These are phyloP conservation scores for Ceratocystis diversiconidia DNA, from an alignment of 2,329 filamentous ascomycete genomes.

Conservation along the genomic window DNA sequence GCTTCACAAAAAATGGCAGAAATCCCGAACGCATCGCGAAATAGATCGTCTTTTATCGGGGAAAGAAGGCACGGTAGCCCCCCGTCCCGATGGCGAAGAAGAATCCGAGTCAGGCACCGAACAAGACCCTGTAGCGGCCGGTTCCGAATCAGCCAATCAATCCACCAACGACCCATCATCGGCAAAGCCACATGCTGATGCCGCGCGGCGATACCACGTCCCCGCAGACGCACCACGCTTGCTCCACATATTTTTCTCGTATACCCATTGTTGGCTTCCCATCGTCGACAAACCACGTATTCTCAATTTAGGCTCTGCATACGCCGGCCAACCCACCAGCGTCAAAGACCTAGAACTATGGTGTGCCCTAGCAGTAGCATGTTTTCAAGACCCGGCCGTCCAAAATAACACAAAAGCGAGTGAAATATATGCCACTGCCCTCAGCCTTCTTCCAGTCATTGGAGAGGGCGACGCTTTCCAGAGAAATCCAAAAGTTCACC, in stretches of 20 bases:
- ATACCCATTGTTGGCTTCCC: constrained; percentile 64
- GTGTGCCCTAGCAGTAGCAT: constrained; percentile 43
- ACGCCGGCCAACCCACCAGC: constrained; percentile 27
- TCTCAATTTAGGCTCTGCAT: constrained; percentile 33
- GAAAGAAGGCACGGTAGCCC: constrained; percentile 23
- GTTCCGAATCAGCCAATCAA: not conserved
- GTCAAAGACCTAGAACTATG: constrained; percentile 44
- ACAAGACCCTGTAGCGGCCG: not conserved
- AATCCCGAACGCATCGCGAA: constrained; percentile 45
- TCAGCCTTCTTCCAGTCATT: constrained; percentile 31
- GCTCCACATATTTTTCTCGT: constrained; percentile 59
- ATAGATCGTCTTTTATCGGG: constrained; percentile 48
- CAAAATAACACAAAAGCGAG: constrained; percentile 22
- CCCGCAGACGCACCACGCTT: constrained; percentile 44
- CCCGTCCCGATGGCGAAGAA: constrained; percentile 26
- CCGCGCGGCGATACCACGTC: constrained; percentile 24
- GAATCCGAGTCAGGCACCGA: constrained; percentile 24
- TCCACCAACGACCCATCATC: not conserved
- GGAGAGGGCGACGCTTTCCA: constrained; percentile 5
- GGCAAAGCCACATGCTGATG: not conserved
- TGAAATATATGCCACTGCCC: constrained; percentile 38
- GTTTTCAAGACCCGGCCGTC: constrained; percentile 35
- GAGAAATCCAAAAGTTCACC: not conserved
- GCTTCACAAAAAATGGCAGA: constrained; percentile 48
- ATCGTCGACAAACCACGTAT: constrained; percentile 54